A percentile compares a stretch with the other conserved stretches of the same genome.
Conservation (phyloP, 177 flowering plant species). For the Vitis hybrid region DNA sequence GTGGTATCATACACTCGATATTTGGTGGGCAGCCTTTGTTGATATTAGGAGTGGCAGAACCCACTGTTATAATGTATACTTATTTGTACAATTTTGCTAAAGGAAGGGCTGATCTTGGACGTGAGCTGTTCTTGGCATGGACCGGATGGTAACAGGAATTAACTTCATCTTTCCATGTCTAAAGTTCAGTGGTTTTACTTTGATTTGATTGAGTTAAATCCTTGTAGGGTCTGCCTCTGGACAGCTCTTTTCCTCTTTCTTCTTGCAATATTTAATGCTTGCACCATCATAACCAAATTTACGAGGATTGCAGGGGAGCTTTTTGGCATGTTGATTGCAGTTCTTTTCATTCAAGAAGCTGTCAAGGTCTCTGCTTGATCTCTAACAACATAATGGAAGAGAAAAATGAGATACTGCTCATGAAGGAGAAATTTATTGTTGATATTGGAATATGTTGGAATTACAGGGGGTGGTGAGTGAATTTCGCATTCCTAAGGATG, state of each 20-base stretch:
- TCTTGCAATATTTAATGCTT: constrained; percentile 43
- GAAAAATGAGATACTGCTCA: neutral
- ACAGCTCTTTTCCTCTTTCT: constrained; percentile 36
- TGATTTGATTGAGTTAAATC: neutral
- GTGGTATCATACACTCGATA: constrained; percentile 71
- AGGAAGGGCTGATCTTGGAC: constrained; percentile 45
- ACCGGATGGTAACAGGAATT: constrained; percentile 54
- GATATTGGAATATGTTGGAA: neutral
- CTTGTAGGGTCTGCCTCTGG: constrained; percentile 44
- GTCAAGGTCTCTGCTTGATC: constrained; percentile 23
- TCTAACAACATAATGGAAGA: neutral
- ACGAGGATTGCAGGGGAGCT: constrained; percentile 50
- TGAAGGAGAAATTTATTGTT: neutral
- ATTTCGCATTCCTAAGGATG: constrained; percentile 29
- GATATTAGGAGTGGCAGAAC: constrained; percentile 79
- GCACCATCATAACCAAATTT: constrained; percentile 29
- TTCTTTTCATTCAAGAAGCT: constrained; percentile 37
- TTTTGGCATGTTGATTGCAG: constrained; percentile 43
- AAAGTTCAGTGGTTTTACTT: neutral
- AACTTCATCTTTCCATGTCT: neutral
- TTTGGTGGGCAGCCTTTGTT: constrained; percentile 78
- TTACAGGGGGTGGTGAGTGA: constrained; percentile 37
- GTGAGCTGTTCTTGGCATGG: constrained; percentile 69
- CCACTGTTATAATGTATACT: constrained; percentile 73
- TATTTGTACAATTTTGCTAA: constrained; percentile 56